A percentile compares a stretch with the other conserved stretches of the same genome.
phyloP scores from a whole-genome alignment of 148 eudicot species.

The Vaccinium myrtillus region DNA sequence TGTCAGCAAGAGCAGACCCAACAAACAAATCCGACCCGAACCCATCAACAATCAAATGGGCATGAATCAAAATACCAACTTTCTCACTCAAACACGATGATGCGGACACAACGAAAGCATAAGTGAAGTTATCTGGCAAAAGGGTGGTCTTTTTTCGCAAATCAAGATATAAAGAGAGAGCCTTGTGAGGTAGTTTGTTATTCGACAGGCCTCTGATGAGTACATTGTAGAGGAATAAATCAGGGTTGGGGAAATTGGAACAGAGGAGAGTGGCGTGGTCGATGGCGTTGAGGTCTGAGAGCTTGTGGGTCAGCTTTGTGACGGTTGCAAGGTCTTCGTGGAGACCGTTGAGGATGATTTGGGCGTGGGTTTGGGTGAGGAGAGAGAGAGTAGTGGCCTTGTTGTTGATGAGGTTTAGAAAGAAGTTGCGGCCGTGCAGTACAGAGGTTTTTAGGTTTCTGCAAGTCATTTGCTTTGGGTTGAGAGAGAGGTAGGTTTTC shows the following conservation, averaged over 20 bases:
- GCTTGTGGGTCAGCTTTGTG: conserved; percentile 67
- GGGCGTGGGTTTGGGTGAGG: conserved; percentile 66
- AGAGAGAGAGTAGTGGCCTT: conserved; percentile 39
- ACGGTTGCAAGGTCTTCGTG: conserved; percentile 37
- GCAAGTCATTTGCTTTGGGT: conserved; percentile 39
- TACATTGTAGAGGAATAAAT: conserved; percentile 52
- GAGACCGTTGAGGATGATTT: conserved; percentile 49
- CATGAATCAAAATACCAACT: conserved; percentile 55
- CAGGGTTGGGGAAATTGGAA: conserved; percentile 39
- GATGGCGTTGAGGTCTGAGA: conserved; percentile 43
- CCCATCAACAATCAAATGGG: conserved; percentile 56
- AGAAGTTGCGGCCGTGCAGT: conserved; percentile 25
- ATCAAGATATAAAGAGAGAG: conserved; percentile 7
- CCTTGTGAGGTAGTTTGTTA: neutral
- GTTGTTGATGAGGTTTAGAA: conserved; percentile 44
- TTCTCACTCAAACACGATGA: conserved; percentile 34
- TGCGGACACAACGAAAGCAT: neutral
- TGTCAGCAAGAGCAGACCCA: conserved; percentile 57
- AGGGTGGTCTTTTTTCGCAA: neutral
- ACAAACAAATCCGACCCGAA: conserved; percentile 64
- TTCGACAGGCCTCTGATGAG: conserved; percentile 15
- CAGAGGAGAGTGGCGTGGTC: conserved; percentile 48
- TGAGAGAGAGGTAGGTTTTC: neutral
- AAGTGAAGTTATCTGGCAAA: conserved; percentile 22
- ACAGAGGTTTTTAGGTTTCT: conserved; percentile 26